Percentiles rank a stretch among this genome's conserved stretches.
Conservation (phyloP, 2,329 filamentous ascomycete species). For the Hymenoscyphus occultus region DNA sequence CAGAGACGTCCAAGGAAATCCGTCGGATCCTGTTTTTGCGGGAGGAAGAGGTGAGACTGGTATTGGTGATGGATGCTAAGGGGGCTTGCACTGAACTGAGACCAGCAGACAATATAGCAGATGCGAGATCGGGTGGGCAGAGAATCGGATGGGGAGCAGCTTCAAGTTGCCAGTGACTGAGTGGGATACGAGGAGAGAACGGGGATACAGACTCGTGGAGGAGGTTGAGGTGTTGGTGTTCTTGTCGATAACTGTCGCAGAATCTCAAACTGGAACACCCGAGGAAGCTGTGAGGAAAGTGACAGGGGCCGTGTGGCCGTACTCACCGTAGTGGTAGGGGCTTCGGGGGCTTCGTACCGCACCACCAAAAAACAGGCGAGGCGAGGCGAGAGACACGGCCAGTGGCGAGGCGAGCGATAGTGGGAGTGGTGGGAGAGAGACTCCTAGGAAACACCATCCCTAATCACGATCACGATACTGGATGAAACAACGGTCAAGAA, state of each 20-base stretch:
- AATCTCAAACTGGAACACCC: constrained; percentile 32
- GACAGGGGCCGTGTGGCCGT: neutral
- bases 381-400: no score
- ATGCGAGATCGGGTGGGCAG: neutral
- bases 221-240: neutral
- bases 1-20: neutral
- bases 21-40: neutral
- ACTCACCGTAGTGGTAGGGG: no score
- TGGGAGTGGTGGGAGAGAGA: neutral
- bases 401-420: no score
- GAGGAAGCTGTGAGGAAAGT: constrained; percentile 29
- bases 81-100: constrained; percentile 4
- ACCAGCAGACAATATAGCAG: neutral
- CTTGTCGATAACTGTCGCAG: constrained; percentile 5
- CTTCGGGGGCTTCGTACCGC: no score
- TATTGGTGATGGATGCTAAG: neutral
- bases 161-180: neutral
- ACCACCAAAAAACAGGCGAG: no score
- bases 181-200: no score
- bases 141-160: neutral
- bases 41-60: neutral
- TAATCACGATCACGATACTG: no score
- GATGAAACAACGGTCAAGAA: no score
- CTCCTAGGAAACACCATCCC: no score
- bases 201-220: neutral